Base-by-base conservation (phyloP, 768 basidiomycete species). In the Russula ochroleuca region DNA sequence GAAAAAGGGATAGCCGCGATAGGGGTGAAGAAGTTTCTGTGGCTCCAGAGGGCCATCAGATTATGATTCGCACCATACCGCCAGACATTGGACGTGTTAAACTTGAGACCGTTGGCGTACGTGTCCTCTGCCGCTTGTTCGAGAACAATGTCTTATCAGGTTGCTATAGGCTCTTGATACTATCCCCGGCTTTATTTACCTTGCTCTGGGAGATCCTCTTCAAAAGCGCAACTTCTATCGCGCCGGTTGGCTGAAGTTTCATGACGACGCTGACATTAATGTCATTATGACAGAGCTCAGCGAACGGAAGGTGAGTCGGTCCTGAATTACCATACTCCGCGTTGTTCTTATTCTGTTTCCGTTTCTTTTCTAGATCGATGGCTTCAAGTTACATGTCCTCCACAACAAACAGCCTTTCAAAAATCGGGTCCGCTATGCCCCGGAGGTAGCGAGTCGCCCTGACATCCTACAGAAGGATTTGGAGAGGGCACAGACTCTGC, bases 191-290 rank as follows among this genome's bases (percentile, higher is more conserved):
- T 98, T 87, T 73, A 78, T 91, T 52, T 90, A 96, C 74, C 83
- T 98, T 17, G 94, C 94, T 10, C 77, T 98, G 0, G 93, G 92
- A 31, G 95, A 98, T 68, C 95, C 96, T 11, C 76, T 92, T 47
- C 91, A 93, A 74, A 95, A 95, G 76, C 86, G 93, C 63, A 91
- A 90, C 69, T 98, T 90, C 73, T 94, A 96, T 72, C 90, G 96
- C 37, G 92, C 94, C 1, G 96, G 93, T 14, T 98, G 95, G 94
- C 79, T 97, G 63, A 85, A 85, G 67, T 97, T 95, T 72, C 78
- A 76, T 47, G 90, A 92, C 37, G 92, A 93, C 67, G 85, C 88
- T 11, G 92, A 97, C 69, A 92, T 98, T 84, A 70, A 78, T 2
- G 70, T 76, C 17, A 86, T 91, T 6, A 83, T 95, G 76, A 70